Conservation (phyloP, 148 eudicot species). For the Vaccinium vitisidaea region DNA sequence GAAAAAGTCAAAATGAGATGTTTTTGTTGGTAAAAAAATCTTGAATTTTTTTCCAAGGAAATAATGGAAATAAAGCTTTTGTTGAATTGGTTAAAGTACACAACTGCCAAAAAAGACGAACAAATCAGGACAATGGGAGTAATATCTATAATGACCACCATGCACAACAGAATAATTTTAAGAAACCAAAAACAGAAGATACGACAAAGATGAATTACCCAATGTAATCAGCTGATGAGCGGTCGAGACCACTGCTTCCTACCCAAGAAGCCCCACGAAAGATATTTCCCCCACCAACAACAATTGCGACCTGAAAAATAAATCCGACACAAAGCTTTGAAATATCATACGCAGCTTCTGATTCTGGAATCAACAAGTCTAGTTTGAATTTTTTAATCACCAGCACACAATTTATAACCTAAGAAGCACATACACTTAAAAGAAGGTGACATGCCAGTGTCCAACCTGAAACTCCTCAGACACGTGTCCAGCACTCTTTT, state of each 20-base stretch:
- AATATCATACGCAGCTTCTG: neutral
- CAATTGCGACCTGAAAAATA: conserved; percentile 73
- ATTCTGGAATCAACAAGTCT: neutral
- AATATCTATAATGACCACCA: neutral
- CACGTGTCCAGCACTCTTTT: neutral
- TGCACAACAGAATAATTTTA: neutral
- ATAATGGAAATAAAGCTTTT: neutral
- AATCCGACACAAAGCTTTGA: conserved; percentile 6
- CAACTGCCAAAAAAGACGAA: neutral
- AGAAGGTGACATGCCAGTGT: neutral
- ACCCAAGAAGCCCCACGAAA: conserved; percentile 93
- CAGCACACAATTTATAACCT: neutral
- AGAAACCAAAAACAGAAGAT: neutral
- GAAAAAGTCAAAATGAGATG: no score
- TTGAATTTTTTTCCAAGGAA: neutral
- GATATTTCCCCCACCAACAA: conserved; percentile 94
- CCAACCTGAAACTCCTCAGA: neutral
- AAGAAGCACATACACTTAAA: neutral
- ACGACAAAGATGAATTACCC: conserved; percentile 47
- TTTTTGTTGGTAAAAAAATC: neutral
- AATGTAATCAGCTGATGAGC: conserved; percentile 94
- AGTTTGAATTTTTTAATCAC: neutral
- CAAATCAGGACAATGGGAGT: neutral
- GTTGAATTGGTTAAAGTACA: neutral
- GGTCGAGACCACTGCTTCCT: conserved; percentile 85